Evolutionary conservation across 2,329 filamentous ascomycete genomes (phyloP).

Genomic region (Chrysoporthe puriensis): DNA sequence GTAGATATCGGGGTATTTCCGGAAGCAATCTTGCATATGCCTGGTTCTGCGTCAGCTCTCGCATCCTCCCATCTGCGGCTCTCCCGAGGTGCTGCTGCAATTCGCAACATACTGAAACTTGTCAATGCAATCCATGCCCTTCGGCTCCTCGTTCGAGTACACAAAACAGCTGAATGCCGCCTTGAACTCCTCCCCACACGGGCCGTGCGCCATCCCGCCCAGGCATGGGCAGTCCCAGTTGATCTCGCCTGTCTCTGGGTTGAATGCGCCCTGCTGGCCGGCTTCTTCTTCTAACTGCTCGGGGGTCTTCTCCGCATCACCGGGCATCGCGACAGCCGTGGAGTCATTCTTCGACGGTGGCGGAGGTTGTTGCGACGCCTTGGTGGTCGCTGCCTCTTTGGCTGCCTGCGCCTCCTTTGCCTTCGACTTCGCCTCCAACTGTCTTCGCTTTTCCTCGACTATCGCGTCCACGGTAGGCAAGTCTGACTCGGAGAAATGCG

Average conservation of each 20-base stretch:
- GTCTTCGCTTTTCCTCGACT: slow-evolving; percentile 64
- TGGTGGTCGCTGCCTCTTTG: slow-evolving; percentile 34
- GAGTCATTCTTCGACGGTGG: slow-evolving; percentile 37
- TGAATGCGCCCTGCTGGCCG: slow-evolving; percentile 87
- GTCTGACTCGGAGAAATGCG: slow-evolving; percentile 59
- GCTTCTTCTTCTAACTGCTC: slow-evolving; percentile 77
- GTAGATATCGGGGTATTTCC: slow-evolving; percentile 89
- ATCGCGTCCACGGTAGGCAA: slow-evolving; percentile 69
- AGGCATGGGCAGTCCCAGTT: slow-evolving; percentile 99
- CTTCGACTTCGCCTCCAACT: slow-evolving; percentile 43
- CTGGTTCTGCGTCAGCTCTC: slow-evolving; percentile 48
- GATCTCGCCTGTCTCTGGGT: slow-evolving; percentile 98
- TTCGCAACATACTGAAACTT: slow-evolving; percentile 81
- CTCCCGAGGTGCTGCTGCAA: background rate
- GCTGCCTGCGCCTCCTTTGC: slow-evolving; percentile 27
- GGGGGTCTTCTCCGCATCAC: slow-evolving; percentile 41
- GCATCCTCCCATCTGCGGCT: background rate
- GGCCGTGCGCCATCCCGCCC: slow-evolving; percentile 94
- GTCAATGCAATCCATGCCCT: slow-evolving; percentile 96
- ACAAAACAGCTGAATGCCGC: slow-evolving; percentile 98
- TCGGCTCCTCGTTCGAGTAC: slow-evolving; percentile 91
- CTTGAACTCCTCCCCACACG: slow-evolving; percentile 94
- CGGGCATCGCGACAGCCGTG: slow-evolving; percentile 27
- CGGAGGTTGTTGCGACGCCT: slow-evolving; percentile 29
- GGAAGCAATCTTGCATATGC: slow-evolving; percentile 97